Evolutionary conservation across 495 filamentous ascomycete genomes (phyloP).

Genomic region (Pseudevernia furfuracea): DNA sequence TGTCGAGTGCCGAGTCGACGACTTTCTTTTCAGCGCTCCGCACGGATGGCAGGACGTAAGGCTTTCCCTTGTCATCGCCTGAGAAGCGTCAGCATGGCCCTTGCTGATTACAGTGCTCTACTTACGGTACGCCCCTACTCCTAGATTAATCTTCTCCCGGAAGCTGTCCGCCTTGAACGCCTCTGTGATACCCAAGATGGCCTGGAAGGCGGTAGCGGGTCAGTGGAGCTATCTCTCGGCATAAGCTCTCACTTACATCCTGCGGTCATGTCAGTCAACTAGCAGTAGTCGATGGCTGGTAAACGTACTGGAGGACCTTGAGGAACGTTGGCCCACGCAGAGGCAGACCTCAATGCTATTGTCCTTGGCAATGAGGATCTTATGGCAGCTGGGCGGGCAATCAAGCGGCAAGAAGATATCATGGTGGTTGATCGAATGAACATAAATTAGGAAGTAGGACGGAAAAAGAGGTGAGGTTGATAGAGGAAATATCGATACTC

Average conservation of each 20-base stretch:
- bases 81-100: conserved; percentile 13
- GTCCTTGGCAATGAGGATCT: conserved; percentile 1
- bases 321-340: conserved; percentile 81
- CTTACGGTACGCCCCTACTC: conserved; percentile 55
- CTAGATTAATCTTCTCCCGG: conserved; percentile 92
- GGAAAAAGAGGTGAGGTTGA: no score
- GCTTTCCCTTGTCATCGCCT: conserved; percentile 93
- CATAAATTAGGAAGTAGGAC: neutral
- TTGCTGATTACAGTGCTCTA: neutral
- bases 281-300: conserved; percentile 12
- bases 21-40: conserved; percentile 81
- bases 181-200: conserved; percentile 66
- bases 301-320: conserved; percentile 82
- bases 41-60: conserved; percentile 93
- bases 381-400: conserved; percentile 3
- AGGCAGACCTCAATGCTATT: conserved; percentile 56
- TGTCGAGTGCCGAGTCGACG: conserved; percentile 68
- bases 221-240: neutral
- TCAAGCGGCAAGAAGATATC: conserved; percentile 14
- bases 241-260: conserved; percentile 29
- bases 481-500: neutral
- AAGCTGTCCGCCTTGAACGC: conserved; percentile 95
- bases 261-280: conserved; percentile 22
- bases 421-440: conserved; percentile 5
- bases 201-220: conserved; percentile 14